phyloP scores from a whole-genome alignment of 768 basidiomycete species.

The Leccinum truebloodii region DNA sequence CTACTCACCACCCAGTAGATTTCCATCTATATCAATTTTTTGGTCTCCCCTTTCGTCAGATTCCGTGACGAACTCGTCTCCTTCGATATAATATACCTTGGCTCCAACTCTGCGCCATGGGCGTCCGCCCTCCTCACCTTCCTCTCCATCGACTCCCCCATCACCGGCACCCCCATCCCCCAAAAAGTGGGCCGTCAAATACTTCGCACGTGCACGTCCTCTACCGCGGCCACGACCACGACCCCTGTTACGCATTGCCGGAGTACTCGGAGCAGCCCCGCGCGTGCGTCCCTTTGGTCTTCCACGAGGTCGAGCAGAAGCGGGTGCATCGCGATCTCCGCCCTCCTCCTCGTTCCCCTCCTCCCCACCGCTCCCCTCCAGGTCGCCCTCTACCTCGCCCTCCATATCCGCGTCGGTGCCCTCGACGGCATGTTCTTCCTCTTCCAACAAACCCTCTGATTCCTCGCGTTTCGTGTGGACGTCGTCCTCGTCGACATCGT shows the following conservation, averaged over 20 bases:
- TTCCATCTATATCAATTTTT: conserved; percentile 87
- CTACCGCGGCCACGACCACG: conserved; percentile 43
- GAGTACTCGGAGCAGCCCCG: conserved; percentile 29
- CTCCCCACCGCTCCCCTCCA: conserved; percentile 32
- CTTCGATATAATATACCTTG: conserved; percentile 73
- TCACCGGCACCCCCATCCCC: conserved; percentile 35
- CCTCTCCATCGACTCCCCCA: conserved; percentile 40
- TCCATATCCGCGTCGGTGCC: conserved; percentile 30
- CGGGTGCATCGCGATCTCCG: conserved; percentile 36
- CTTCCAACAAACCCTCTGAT: conserved; percentile 29
- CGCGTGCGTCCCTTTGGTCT: conserved; percentile 42
- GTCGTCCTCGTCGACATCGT: conserved; percentile 28
- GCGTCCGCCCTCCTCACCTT: conserved; percentile 50
- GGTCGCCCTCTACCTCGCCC: conserved; percentile 30
- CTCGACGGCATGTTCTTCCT: conserved; percentile 34
- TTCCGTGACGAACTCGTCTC: conserved; percentile 85
- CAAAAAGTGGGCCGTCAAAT: conserved; percentile 26
- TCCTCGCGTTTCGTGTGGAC: conserved; percentile 33
- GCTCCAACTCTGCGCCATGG: conserved; percentile 76
- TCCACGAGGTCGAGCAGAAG: conserved; percentile 37
- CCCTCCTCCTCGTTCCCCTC: conserved; percentile 35
- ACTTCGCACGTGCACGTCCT: conserved; percentile 40
- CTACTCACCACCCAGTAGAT: conserved; percentile 75
- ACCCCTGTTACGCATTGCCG: conserved; percentile 34
- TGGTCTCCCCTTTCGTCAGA: conserved; percentile 86